Percentiles rank a stretch among this genome's conserved stretches.
These are phyloP conservation scores for Gentiana macrophylla DNA, from an alignment of 257 asterid species.

Conservation along the genomic window DNA sequence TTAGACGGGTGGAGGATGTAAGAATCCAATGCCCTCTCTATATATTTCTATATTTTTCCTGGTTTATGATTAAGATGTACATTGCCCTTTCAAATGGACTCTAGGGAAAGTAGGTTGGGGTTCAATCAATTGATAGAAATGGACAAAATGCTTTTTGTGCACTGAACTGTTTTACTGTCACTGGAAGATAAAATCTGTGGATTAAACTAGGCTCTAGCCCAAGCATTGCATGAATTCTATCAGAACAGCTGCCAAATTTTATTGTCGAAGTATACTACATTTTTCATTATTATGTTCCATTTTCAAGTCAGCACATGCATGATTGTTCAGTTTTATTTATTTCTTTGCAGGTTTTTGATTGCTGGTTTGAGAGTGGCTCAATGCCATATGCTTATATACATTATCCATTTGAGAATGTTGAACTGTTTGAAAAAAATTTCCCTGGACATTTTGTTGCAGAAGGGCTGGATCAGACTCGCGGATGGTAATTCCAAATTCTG, in stretches of 20 bases:
- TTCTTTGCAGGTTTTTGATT: slow-evolving; percentile 54
- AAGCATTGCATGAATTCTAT: too few species aligned
- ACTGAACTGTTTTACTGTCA: too few species aligned
- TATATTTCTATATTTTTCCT: neutral
- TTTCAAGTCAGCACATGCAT: too few species aligned
- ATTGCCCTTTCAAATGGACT: neutral
- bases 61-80: slow-evolving; percentile 1
- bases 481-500: slow-evolving; percentile 38
- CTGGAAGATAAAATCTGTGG: too few species aligned
- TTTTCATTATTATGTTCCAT: too few species aligned
- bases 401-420: slow-evolving; percentile 90
- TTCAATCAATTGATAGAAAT: too few species aligned
- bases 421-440: slow-evolving; percentile 81
- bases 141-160: too few species aligned
- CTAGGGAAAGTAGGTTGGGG: too few species aligned
- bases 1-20: slow-evolving; percentile 89
- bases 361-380: slow-evolving; percentile 99
- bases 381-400: slow-evolving; percentile 99
- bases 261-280: too few species aligned
- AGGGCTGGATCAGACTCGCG: slow-evolving; percentile 98
- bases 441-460: slow-evolving; percentile 99
- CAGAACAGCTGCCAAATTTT: too few species aligned
- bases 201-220: too few species aligned
- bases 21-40: slow-evolving; percentile 7
- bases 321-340: neutral